Evolutionary conservation across 164 flowering plant species (phyloP).

Genomic region (Euptelea pleiosperma): DNA sequence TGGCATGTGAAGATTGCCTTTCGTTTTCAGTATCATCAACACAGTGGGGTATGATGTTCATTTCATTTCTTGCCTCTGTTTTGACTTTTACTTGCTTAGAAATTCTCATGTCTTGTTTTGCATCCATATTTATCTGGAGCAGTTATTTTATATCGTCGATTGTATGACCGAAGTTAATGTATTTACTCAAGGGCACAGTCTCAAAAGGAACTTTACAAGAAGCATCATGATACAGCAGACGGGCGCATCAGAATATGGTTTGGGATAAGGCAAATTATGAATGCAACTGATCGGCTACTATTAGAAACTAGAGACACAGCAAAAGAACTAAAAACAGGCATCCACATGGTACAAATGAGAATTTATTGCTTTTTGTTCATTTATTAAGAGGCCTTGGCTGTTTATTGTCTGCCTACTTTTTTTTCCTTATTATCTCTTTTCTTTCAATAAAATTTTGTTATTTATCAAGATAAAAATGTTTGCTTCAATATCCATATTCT

Average conservation of each 20-base stretch:
- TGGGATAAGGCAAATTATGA: constrained; percentile 89
- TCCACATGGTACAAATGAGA: constrained; percentile 63
- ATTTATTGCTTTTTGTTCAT: constrained; percentile 3
- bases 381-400: neutral
- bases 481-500: neutral
- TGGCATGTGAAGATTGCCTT: no score
- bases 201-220: constrained; percentile 67
- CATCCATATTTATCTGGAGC: neutral
- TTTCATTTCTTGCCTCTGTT: neutral
- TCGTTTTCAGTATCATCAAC: no score
- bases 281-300: constrained; percentile 69
- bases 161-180: constrained; percentile 3
- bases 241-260: constrained; percentile 86
- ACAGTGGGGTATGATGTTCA: neutral
- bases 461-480: neutral
- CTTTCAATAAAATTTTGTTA: neutral
- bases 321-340: constrained; percentile 70
- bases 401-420: neutral
- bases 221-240: constrained; percentile 74
- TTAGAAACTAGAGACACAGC: constrained; percentile 67
- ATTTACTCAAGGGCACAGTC: constrained; percentile 39
- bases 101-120: neutral
- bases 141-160: neutral
- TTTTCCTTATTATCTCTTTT: neutral
- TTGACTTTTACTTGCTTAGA: neutral